These are phyloP conservation scores for Diaporthe amygdali DNA, from an alignment of 2,329 filamentous ascomycete genomes.

Conservation along the genomic window DNA sequence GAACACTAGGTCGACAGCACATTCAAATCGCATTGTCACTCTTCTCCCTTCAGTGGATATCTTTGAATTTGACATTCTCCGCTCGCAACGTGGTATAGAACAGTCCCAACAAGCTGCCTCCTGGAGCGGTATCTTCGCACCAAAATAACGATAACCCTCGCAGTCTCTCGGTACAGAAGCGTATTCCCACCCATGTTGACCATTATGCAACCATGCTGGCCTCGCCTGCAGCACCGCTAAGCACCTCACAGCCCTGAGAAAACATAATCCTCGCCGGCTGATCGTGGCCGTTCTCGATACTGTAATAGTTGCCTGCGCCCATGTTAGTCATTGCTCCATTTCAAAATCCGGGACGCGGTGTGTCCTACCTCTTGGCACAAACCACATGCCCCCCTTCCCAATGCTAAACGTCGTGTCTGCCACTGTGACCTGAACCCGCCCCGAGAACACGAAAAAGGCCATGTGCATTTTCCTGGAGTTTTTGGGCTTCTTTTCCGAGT, in stretches of 20 bases:
- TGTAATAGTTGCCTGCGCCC: constrained; percentile 84
- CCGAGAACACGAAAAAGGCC: constrained; percentile 89
- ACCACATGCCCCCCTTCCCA: constrained; percentile 87
- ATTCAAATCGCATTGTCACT: neutral
- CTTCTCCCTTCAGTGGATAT: constrained; percentile 10
- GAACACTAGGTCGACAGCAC: neutral
- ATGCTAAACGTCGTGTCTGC: constrained; percentile 81
- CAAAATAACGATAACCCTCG: neutral
- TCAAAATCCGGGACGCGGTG: neutral
- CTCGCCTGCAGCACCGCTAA: constrained; percentile 33
- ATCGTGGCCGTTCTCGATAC: constrained; percentile 81
- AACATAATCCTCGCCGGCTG: constrained; percentile 84
- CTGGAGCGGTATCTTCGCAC: neutral
- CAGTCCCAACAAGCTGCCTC: neutral
- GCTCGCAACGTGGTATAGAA: constrained; percentile 10
- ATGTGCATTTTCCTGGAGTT: constrained; percentile 97
- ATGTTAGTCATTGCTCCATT: neutral
- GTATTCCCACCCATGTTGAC: neutral
- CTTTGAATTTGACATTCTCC: neutral
- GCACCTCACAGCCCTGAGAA: constrained; percentile 78
- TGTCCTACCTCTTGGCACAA: constrained; percentile 86
- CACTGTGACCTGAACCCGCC: constrained; percentile 81
- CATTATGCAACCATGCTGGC: constrained; percentile 23
- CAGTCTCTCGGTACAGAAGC: neutral
- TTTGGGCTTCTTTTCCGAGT: constrained; percentile 85